These are phyloP conservation scores for Coemansia sp. DNA, from an alignment of 192 early-diverging fungal species.

Conservation along the genomic window DNA sequence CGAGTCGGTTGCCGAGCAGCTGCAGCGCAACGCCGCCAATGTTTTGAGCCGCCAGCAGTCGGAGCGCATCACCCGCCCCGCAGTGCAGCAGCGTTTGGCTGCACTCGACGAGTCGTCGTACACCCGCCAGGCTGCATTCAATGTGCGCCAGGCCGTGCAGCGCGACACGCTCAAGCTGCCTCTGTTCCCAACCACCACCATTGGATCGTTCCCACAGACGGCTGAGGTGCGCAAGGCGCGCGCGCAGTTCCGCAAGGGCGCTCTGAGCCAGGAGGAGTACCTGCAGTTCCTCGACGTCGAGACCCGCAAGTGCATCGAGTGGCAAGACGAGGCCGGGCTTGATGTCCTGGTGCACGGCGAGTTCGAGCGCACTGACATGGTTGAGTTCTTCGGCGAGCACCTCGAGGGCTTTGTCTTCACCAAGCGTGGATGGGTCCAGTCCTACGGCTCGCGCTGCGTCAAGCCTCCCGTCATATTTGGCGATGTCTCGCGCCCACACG, in stretches of 20 bases:
- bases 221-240: slow-evolving; percentile 93
- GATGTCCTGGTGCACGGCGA: slow-evolving; percentile 99
- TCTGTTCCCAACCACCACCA: slow-evolving; percentile 93
- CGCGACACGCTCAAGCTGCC: slow-evolving; percentile 79
- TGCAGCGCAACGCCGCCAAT: slow-evolving; percentile 71
- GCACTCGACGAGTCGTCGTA: slow-evolving; percentile 69
- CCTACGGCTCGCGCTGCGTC: slow-evolving; percentile 94
- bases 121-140: slow-evolving; percentile 73
- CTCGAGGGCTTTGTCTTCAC: slow-evolving; percentile 94
- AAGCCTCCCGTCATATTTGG: slow-evolving; percentile 98
- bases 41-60: slow-evolving; percentile 73
- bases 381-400: slow-evolving; percentile 97
- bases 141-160: slow-evolving; percentile 71
- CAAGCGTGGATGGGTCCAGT: slow-evolving; percentile 96
- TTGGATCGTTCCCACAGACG: slow-evolving; percentile 99
- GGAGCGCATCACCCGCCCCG: slow-evolving; percentile 76
- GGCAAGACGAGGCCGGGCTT: slow-evolving; percentile 87
- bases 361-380: slow-evolving; percentile 94
- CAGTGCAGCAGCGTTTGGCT: slow-evolving; percentile 73
- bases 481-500: slow-evolving; percentile 85
- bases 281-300: slow-evolving; percentile 81
- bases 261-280: slow-evolving; percentile 68
- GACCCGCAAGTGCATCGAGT: slow-evolving; percentile 79
- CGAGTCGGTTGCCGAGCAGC: slow-evolving; percentile 63
- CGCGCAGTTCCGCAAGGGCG: slow-evolving; percentile 86